Base-by-base conservation (phyloP, 139 green algal species). In the Chlorella sorokiniana region DNA sequence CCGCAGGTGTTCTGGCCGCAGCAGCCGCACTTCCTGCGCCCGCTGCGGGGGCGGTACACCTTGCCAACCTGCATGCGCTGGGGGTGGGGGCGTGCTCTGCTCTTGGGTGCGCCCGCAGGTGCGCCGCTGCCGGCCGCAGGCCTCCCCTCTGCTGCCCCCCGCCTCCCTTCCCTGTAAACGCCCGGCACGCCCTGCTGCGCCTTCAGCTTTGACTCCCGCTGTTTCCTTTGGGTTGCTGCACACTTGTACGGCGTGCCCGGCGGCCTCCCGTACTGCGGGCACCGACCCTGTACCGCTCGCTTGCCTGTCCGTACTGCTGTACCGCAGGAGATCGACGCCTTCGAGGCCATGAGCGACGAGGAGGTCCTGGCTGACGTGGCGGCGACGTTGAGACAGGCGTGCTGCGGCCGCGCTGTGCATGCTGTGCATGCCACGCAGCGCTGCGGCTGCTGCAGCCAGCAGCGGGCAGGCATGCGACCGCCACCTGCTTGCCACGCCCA, bases 1-100 rank as follows among this genome's bases (percentile, higher is more conserved):
- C 16, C 27, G 9, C 64, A 83, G 72, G 45, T 42, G 4, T 87
- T 87, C 65, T 87, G 83, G 83, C 78, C 78, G 0, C 59, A 65
- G 54, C 33, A 40, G 27, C 83, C 51, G 23, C 83, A 87, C 78
- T 86, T 81, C 65, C 42, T 87, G 65, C 83, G 83, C 7, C 83
- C 83, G 1, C 11, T 82, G 3, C 27, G 4, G 0, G 83, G 78
- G 8, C 51, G 67, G 11, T 87, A 87, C 78, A 85, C 83, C 7
- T 72, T 54, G 42, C 63, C 64, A 87, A 86, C 83, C 40, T 87
- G 68, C 69, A 86, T 8, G 83, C 59, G 23, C 56, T 87, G 64
- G 83, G 83, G 2, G 42, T 81, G 40, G 31, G 23, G 86, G 86
- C 59, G 78, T 74, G 65, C 54, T 87, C 44, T 86, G 83, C 62